Percentiles rank a stretch among this genome's conserved stretches.
Evolutionary conservation across 2,329 filamentous ascomycete species (phyloP).

Genomic region (Davidsoniella eucalypti): DNA sequence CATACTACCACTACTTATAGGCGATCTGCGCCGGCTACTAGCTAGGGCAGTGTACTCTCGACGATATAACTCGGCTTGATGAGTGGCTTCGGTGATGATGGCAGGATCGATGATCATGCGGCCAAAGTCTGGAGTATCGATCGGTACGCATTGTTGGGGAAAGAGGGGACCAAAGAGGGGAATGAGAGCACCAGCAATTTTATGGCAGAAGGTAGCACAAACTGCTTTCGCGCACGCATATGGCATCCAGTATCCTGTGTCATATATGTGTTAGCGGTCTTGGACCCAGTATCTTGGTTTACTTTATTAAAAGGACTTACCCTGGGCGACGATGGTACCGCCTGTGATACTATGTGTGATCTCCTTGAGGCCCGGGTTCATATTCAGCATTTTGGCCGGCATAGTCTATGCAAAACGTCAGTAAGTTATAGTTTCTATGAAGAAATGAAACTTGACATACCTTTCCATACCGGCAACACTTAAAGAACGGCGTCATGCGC

Average conservation of each 20-base stretch:
- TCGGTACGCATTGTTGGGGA: slow-evolving; percentile 50
- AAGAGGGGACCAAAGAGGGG: slow-evolving; percentile 82
- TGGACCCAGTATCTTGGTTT: slow-evolving; percentile 9
- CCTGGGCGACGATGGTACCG: slow-evolving; percentile 77
- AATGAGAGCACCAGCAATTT: slow-evolving; percentile 70
- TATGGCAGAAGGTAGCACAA: slow-evolving; percentile 76
- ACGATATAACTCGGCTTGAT: slow-evolving; percentile 30
- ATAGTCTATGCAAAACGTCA: slow-evolving; percentile 45
- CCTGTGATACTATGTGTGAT: slow-evolving; percentile 91
- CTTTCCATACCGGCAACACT: slow-evolving; percentile 76
- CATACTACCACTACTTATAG: neutral
- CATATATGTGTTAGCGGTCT: slow-evolving; percentile 11
- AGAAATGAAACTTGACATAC: slow-evolving; percentile 30
- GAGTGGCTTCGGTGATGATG: slow-evolving; percentile 36
- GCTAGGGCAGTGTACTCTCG: slow-evolving; percentile 17
- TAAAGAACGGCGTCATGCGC: slow-evolving; percentile 88
- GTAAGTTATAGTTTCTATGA: neutral
- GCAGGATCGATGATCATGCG: slow-evolving; percentile 47
- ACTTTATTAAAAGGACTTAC: slow-evolving; percentile 28
- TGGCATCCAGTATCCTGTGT: slow-evolving; percentile 87
- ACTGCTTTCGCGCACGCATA: slow-evolving; percentile 72
- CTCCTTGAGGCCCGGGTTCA: slow-evolving; percentile 70
- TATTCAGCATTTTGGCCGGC: slow-evolving; percentile 64
- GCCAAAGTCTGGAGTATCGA: slow-evolving; percentile 45
- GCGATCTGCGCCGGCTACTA: slow-evolving; percentile 1